Percentiles rank a stretch among this genome's conserved stretches.
Conservation (phyloP, 169 alveolate species). For the Amoebophrya sp. region DNA sequence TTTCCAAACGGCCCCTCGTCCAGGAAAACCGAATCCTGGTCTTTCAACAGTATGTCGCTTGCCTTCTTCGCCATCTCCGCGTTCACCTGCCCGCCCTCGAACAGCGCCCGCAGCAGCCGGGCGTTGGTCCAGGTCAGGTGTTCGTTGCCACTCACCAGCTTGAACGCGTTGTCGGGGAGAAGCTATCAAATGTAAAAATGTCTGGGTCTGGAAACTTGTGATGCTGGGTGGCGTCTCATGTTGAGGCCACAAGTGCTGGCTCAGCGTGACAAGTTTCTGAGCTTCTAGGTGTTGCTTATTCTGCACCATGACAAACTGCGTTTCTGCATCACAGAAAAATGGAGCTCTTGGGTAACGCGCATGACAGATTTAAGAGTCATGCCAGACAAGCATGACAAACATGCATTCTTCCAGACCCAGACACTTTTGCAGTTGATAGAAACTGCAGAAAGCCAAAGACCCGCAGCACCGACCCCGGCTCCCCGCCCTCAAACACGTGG, state of each 20-base stretch:
- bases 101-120: not conserved
- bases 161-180: not conserved
- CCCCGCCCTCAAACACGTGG: not conserved
- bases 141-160: not conserved
- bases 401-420: too few relatives aligned
- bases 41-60: not conserved
- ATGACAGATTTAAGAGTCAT: too few relatives aligned
- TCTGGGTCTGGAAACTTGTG: not conserved
- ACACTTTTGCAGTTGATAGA: too few relatives aligned
- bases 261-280: too few relatives aligned
- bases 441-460: not conserved
- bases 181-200: not conserved
- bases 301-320: too few relatives aligned
- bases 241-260: too few relatives aligned
- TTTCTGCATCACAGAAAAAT: too few relatives aligned
- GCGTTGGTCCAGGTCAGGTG: not conserved
- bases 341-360: too few relatives aligned
- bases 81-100: not conserved
- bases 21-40: not conserved
- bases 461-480: not conserved
- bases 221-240: too few relatives aligned
- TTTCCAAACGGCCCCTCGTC: not conserved
- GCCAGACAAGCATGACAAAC: too few relatives aligned
- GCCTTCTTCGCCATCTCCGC: not conserved
- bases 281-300: too few relatives aligned